phyloP scores from a whole-genome alignment of 192 early-diverging fungal species.

The Coemansia sp. region DNA sequence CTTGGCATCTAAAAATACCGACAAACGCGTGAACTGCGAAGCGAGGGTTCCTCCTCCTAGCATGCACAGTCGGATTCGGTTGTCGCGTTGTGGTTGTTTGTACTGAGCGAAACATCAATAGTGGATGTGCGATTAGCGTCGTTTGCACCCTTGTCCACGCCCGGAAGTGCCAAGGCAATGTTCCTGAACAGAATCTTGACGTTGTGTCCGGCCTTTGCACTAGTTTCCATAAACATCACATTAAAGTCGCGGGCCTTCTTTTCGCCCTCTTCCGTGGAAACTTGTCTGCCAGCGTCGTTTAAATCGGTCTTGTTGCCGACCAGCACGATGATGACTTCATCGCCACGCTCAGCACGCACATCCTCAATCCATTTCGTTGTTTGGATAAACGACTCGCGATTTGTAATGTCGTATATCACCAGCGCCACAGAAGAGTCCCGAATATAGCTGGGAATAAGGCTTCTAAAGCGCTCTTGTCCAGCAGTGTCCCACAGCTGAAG shows the following conservation, averaged over 20 bases:
- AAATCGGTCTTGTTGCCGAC: slow-evolving; percentile 99
- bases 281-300: slow-evolving; percentile 84
- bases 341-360: slow-evolving; percentile 95
- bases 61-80: slow-evolving; percentile 60
- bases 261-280: slow-evolving; percentile 96
- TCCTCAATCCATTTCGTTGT: slow-evolving; percentile 99
- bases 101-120: slow-evolving; percentile 60
- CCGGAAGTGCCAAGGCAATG: slow-evolving; percentile 83
- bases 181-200: slow-evolving; percentile 97
- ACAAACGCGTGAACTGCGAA: background rate
- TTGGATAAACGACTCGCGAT: slow-evolving; percentile 94
- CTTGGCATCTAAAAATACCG: background rate
- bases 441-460: slow-evolving; percentile 97
- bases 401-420: slow-evolving; percentile 97
- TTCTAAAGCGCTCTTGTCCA: slow-evolving; percentile 97
- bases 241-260: slow-evolving; percentile 95
- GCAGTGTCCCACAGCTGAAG: slow-evolving; percentile 99
- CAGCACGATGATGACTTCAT: slow-evolving; percentile 97
- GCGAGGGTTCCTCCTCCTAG: slow-evolving; percentile 15
- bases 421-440: slow-evolving; percentile 97
- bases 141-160: slow-evolving; percentile 70
- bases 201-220: slow-evolving; percentile 98
- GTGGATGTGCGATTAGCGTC: slow-evolving; percentile 56
- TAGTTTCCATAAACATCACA: slow-evolving; percentile 99
- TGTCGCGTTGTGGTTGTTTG: slow-evolving; percentile 43